These are phyloP conservation scores for Zelonia costaricensis DNA, from an alignment of 208 protist species.

Conservation along the genomic window DNA sequence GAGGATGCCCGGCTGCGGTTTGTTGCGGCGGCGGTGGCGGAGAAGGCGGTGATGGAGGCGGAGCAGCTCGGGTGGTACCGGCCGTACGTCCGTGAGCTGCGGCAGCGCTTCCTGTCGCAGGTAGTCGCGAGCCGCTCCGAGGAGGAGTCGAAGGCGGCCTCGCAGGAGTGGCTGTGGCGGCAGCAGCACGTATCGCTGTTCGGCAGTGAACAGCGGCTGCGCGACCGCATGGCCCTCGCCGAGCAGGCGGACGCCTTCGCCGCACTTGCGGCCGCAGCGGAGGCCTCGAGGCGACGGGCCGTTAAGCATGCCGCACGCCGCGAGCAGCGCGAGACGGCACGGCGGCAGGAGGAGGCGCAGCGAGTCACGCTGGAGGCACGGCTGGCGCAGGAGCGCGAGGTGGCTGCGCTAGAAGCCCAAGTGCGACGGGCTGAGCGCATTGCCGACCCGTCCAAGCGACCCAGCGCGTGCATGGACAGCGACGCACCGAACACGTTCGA, in stretches of 20 bases:
- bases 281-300: neutral
- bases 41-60: constrained; percentile 3
- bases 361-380: neutral
- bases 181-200: constrained; percentile 18
- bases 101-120: constrained; percentile 7
- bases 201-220: constrained; percentile 18
- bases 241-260: constrained; percentile 13
- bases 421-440: neutral
- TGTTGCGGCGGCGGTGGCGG: neutral
- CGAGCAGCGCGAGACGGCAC: neutral
- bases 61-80: neutral
- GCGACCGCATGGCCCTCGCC: constrained; percentile 10
- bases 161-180: constrained; percentile 10
- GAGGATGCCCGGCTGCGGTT: constrained; percentile 6
- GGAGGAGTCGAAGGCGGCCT: neutral
- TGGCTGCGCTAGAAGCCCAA: neutral
- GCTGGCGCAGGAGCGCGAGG: neutral
- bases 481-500: constrained; percentile 4
- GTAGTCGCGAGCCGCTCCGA: constrained; percentile 9
- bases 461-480: constrained; percentile 3
- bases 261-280: neutral
- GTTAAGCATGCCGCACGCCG: neutral
- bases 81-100: constrained; percentile 1
- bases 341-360: neutral
- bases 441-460: constrained; percentile 1